Conservation (phyloP, 202 grass and related monocot species). For the Carex sylvatica region DNA sequence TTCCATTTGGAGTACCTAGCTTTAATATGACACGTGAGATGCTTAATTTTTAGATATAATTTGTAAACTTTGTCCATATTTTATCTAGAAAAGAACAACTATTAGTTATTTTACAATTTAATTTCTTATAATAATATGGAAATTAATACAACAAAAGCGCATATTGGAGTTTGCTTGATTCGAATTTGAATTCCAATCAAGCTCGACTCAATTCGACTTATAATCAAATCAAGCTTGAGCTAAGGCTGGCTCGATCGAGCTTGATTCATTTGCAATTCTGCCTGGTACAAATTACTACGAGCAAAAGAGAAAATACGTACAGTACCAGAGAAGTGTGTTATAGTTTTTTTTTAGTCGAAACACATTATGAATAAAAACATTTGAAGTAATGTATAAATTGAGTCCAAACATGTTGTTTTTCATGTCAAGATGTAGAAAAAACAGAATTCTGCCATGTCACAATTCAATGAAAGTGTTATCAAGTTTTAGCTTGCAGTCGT, state of each 20-base stretch:
- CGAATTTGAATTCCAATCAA: background rate
- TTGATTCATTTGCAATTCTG: background rate
- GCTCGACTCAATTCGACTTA: background rate
- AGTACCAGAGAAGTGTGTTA: background rate
- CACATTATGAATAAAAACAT: background rate
- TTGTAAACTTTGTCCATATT: background rate
- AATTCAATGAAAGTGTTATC: background rate
- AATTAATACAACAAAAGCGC: background rate
- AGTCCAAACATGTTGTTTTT: background rate
- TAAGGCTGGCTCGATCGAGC: background rate
- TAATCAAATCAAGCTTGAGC: background rate
- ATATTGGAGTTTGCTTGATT: background rate
- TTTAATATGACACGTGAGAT: background rate
- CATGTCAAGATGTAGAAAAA: background rate
- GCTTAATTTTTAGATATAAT: background rate
- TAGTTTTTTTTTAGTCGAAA: background rate
- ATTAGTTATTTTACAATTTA: background rate
- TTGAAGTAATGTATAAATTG: background rate
- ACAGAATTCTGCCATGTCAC: background rate
- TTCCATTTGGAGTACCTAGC: background rate
- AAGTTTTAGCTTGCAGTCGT: background rate
- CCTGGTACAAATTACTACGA: background rate
- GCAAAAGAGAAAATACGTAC: background rate
- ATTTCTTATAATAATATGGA: background rate
- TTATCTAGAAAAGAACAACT: background rate